Evolutionary conservation across 2,329 filamentous ascomycete genomes (phyloP), one percentile per base, ranked within the genome.

Genomic region (Alternaria sp.): DNA sequence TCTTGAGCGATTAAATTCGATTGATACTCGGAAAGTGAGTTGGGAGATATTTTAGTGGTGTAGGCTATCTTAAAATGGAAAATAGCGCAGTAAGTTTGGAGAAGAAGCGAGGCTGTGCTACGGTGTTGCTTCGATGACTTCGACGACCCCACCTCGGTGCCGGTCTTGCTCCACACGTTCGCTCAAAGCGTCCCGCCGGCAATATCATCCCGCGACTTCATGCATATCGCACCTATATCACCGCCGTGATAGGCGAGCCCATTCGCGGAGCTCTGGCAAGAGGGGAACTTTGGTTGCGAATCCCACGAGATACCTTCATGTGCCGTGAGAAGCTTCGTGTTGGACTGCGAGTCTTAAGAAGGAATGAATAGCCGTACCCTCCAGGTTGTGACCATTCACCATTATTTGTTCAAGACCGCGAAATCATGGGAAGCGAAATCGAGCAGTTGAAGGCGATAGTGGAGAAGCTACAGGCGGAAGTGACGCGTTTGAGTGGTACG

Each of bases 401-500:
- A 11, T n/a, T 5, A 9, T 30, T 26, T 20, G 4, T 24, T 4
- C 16, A 24, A 36, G n/a, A 51, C 34, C 7, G 5, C 22, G 9
- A 36, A 47, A 69, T 44, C 20, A 75, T 75, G 73, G 56, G 56
- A 44, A 74, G 55, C 58, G 73, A 75, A 58, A 63, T 75, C 42
- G 70, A 73, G 62, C 64, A 76, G 47, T 62, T 75, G 54, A 74
- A 69, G 57, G 59, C 67, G 20, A 51, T 66, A 4, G 71, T 76
- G 39, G 71, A 66, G 34, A 61, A 68, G 47, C 57, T 76, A 58
- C 70, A 73, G 54, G 69, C 70, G 48, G 57, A 75, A 36, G 72
- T 76, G 51, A 69, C 66, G 41, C 66, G 68, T 7, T 57, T 76
- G 53, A 74, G 64, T 61, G 73, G 74, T 73, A 55, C 14, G 68